Base-by-base conservation (phyloP, 805 yeast species). In the Suhomyces sp. region DNA sequence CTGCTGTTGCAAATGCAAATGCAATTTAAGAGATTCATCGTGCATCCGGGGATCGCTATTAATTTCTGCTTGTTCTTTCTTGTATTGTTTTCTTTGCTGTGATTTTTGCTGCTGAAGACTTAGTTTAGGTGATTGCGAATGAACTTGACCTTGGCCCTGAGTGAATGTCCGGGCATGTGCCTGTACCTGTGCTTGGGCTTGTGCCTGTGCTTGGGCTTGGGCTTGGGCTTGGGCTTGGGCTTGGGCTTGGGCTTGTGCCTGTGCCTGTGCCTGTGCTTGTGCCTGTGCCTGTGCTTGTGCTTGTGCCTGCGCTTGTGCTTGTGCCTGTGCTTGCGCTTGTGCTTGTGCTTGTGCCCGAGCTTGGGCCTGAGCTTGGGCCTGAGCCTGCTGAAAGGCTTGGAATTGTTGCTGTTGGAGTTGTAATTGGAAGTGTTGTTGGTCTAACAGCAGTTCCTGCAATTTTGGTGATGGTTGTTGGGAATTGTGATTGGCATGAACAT, bases 291-390 rank as follows among this genome's bases (percentile, higher is more conserved):
- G 36, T 35, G 31, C 31, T 19, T 28, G 31, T 2, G 31, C 31
- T 12, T 28, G 31, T 6, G 31, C 31, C 6, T 42, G 36, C 7
- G 32, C 23, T 25, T 31, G 34, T 1, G 27, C 28, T 16, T 31
- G 34, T 13, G 24, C 25, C 14, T 31, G 35, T 2, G 25, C 27
- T 11, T 31, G 28, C 2, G 28, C 34, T 31, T 31, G 34, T 2
- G 28, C 26, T 25, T 46, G 51, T 10, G 47, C 46, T 21, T 42
- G 50, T 2, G 43, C 48, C 24, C 44, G 47, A 2, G 51, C 48
- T 17, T 47, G 49, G 7, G 51, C 48, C 29, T 50, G 51, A 6
- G 51, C 48, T 28, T 50, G 51, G n/a, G 38, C 31, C 19, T 36
- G 42, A 3, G 20, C 26, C 30, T 45, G 50, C 15, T 38, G 45